Percentiles rank a stretch among this genome's conserved stretches.
phyloP scores from a whole-genome alignment of 2,329 filamentous ascomycete species.

The Zasmidium angulare region DNA sequence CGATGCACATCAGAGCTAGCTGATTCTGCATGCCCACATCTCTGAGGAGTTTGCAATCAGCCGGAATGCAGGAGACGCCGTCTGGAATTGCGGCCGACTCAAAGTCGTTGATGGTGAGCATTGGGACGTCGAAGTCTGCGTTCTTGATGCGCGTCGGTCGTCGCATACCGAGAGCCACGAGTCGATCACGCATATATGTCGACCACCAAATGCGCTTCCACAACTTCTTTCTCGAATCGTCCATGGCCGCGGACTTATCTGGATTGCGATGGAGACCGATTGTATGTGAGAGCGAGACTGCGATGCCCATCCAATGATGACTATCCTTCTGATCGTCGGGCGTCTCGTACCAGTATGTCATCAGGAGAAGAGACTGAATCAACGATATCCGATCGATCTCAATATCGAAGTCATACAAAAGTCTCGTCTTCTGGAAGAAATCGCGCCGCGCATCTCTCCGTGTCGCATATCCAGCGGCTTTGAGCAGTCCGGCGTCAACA shows the following conservation, averaged over 20 bases:
- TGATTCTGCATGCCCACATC: slow-evolving; percentile 73
- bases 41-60: slow-evolving; percentile 68
- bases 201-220: slow-evolving; percentile 99
- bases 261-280: slow-evolving; percentile 91
- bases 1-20: slow-evolving; percentile 83
- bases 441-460: slow-evolving; percentile 81
- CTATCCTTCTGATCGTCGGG: slow-evolving; percentile 97
- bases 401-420: slow-evolving; percentile 94
- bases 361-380: slow-evolving; percentile 82
- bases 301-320: slow-evolving; percentile 98
- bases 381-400: slow-evolving; percentile 85
- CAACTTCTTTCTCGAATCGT: slow-evolving; percentile 69
- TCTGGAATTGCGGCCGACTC: slow-evolving; percentile 66
- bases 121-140: slow-evolving; percentile 89
- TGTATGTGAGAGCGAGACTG: slow-evolving; percentile 87
- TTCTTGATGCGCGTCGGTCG: slow-evolving; percentile 89
- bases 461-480: slow-evolving; percentile 72
- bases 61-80: slow-evolving; percentile 65
- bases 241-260: slow-evolving; percentile 68
- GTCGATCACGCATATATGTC: slow-evolving; percentile 89
- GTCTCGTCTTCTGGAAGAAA: slow-evolving; percentile 84
- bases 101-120: slow-evolving; percentile 82
- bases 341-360: slow-evolving; percentile 98
- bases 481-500: slow-evolving; percentile 75
- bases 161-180: slow-evolving; percentile 91